phyloP scores from a whole-genome alignment of 192 early-diverging fungal genomes.

The Backusella morwellensis region DNA sequence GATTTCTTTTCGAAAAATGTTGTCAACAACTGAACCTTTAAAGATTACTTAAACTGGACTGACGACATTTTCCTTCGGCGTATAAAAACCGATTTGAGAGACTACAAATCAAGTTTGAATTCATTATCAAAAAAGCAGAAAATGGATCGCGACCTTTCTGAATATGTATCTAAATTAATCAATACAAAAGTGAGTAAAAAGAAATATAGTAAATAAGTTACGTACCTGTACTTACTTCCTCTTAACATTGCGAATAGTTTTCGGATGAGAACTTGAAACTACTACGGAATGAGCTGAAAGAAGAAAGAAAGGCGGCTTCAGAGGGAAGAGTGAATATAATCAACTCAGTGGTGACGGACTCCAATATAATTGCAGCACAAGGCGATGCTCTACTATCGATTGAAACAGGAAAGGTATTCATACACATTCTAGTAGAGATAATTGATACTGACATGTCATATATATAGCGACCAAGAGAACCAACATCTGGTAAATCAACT shows the following conservation, averaged over 20 bases:
- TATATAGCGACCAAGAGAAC: neutral
- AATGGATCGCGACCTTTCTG: neutral
- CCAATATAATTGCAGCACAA: neutral
- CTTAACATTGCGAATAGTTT: neutral
- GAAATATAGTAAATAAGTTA: neutral
- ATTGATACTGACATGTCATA: too few relatives aligned
- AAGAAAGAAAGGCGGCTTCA: neutral
- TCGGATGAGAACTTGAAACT: neutral
- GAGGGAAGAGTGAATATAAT: neutral
- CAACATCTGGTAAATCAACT: neutral
- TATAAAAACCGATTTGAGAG: neutral
- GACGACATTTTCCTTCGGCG: neutral
- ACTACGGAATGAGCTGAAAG: neutral
- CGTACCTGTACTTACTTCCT: neutral
- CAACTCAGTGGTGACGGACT: neutral
- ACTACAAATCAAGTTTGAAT: neutral
- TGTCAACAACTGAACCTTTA: neutral
- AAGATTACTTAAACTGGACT: neutral
- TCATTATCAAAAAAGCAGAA: neutral
- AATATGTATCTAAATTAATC: neutral
- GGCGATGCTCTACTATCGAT: neutral
- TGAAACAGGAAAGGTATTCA: neutral
- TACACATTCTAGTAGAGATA: neutral
- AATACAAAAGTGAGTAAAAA: neutral
- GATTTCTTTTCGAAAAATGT: neutral